These are phyloP conservation scores for Verbascum thapsus DNA, from an alignment of 257 asterid species.

Conservation along the genomic window DNA sequence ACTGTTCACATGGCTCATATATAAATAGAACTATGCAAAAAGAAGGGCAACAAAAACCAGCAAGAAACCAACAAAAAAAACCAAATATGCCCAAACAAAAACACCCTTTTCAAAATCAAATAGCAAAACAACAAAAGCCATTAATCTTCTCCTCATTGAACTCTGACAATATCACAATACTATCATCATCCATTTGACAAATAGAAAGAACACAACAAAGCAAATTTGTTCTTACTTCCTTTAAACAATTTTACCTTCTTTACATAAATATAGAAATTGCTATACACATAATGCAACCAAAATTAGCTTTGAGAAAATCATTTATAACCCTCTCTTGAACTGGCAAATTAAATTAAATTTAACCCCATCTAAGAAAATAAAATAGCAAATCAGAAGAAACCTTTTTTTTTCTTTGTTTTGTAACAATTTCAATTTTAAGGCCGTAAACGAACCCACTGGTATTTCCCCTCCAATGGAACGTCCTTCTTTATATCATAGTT, in stretches of 20 bases:
- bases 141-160: conserved; percentile 27
- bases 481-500: conserved; percentile 76
- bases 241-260: conserved; percentile 46
- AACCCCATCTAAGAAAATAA: conserved; percentile 26
- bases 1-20: conserved; percentile 49
- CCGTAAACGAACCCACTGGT: conserved; percentile 76
- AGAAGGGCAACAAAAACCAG: conserved; percentile 10
- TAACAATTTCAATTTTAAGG: conserved; percentile 40
- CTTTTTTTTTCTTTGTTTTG: conserved; percentile 34
- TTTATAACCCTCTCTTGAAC: conserved; percentile 29
- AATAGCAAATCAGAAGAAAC: conserved; percentile 36
- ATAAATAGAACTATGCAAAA: conserved; percentile 20
- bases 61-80: conserved; percentile 32
- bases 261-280: conserved; percentile 47
- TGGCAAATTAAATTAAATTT: conserved; percentile 24
- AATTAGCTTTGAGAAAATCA: conserved; percentile 34
- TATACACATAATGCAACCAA: conserved; percentile 47
- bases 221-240: conserved; percentile 15
- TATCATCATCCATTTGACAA: conserved; percentile 11
- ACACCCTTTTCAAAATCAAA: conserved; percentile 38
- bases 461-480: conserved; percentile 79
- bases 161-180: conserved; percentile 31
- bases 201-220: conserved; percentile 12
- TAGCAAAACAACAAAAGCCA: conserved; percentile 32
- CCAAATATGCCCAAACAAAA: conserved; percentile 36